phyloP scores from a whole-genome alignment of 2,329 filamentous ascomycete species.

The Penicillium sclerotiorum region DNA sequence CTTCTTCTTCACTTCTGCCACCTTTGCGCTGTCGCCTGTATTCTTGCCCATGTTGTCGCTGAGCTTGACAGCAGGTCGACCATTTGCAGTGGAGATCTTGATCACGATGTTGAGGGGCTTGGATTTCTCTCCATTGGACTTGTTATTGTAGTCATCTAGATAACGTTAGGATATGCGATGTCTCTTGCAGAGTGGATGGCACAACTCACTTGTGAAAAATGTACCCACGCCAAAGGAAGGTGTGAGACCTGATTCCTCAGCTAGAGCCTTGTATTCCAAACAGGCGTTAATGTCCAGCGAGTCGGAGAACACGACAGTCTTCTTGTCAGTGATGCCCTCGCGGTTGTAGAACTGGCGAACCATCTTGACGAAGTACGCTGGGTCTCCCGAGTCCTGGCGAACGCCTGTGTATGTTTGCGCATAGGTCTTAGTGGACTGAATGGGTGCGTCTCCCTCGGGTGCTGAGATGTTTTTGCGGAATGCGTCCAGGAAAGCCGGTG shows the following conservation, averaged over 20 bases:
- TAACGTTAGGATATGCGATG: not conserved
- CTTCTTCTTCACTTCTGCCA: constrained; percentile 79
- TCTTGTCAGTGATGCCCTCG: constrained; percentile 74
- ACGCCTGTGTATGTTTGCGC: constrained; percentile 82
- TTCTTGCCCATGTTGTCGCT: constrained; percentile 93
- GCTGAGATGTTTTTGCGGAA: constrained; percentile 70
- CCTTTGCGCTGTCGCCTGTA: constrained; percentile 78
- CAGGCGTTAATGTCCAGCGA: constrained; percentile 89
- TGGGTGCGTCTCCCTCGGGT: constrained; percentile 40
- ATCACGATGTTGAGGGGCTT: constrained; percentile 96
- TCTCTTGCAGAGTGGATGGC: too few species aligned
- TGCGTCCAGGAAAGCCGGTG: constrained; percentile 79
- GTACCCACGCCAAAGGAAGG: constrained; percentile 94
- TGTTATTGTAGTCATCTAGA: constrained; percentile 75
- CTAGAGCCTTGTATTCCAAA: constrained; percentile 82
- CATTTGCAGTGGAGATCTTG: constrained; percentile 84
- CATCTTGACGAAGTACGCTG: constrained; percentile 73
- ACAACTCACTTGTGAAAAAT: constrained; percentile 75
- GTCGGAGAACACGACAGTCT: constrained; percentile 93
- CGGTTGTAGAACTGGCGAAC: constrained; percentile 80
- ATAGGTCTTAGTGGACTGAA: constrained; percentile 63
- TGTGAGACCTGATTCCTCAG: constrained; percentile 77
- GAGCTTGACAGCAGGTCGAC: constrained; percentile 85
- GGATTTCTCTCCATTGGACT: constrained; percentile 76
- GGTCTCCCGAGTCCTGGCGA: constrained; percentile 88